phyloP scores from a whole-genome alignment of 352 stramenopile species.

The Globisporangium mamillatum region DNA sequence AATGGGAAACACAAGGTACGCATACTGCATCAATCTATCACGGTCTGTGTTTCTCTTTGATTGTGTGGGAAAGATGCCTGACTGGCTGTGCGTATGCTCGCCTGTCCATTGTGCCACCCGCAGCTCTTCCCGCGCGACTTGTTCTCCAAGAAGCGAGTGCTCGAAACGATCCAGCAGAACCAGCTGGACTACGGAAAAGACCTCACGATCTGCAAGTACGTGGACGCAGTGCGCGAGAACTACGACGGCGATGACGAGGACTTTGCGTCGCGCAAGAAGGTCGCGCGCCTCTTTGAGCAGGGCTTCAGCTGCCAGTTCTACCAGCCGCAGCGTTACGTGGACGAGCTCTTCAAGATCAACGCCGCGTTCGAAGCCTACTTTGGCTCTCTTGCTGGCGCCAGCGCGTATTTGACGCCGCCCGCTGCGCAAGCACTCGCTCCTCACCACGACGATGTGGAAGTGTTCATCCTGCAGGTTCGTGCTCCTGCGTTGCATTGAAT shows the following conservation, averaged over 20 bases:
- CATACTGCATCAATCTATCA: not conserved
- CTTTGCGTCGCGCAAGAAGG: slow-evolving; percentile 47
- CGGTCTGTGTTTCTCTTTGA: not conserved
- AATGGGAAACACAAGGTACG: slow-evolving; percentile 39
- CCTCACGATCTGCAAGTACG: slow-evolving; percentile 77
- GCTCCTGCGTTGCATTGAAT: not conserved
- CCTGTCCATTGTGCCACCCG: not conserved
- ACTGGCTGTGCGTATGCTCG: not conserved
- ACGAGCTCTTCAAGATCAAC: slow-evolving; percentile 72
- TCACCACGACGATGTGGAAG: slow-evolving; percentile 84
- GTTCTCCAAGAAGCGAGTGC: slow-evolving; percentile 69
- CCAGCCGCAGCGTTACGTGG: slow-evolving; percentile 81
- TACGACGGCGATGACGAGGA: slow-evolving; percentile 54
- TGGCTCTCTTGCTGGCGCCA: slow-evolving; percentile 71
- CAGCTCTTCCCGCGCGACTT: slow-evolving; percentile 52
- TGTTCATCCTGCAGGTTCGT: slow-evolving; percentile 69
- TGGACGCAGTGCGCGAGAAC: slow-evolving; percentile 62
- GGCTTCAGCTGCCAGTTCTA: slow-evolving; percentile 89
- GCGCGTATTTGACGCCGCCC: slow-evolving; percentile 77
- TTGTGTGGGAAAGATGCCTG: not conserved
- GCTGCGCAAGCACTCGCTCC: slow-evolving; percentile 80
- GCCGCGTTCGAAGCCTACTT: slow-evolving; percentile 78
- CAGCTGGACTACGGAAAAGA: slow-evolving; percentile 58
- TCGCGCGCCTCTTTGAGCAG: slow-evolving; percentile 57
- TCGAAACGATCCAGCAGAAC: slow-evolving; percentile 60